These are phyloP conservation scores for Cornus kousa DNA, from an alignment of 148 eudicot genomes.

Conservation along the genomic window DNA sequence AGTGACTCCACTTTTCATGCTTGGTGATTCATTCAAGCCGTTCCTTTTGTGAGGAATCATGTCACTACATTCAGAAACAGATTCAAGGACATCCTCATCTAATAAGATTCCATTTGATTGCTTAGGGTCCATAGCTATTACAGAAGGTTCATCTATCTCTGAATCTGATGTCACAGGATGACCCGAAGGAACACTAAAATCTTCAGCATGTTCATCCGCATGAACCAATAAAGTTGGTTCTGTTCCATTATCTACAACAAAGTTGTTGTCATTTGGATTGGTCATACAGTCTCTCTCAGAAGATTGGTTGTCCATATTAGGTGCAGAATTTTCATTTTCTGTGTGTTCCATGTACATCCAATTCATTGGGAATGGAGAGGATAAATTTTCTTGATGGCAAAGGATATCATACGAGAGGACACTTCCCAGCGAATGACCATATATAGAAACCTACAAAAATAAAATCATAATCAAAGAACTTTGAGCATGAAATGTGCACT, in stretches of 20 bases:
- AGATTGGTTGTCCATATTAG: slow-evolving; percentile 21
- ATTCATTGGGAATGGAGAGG: slow-evolving; percentile 85
- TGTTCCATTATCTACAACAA: slow-evolving; percentile 25
- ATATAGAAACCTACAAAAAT: slow-evolving; percentile 69
- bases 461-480: background rate
- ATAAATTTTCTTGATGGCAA: slow-evolving; percentile 86
- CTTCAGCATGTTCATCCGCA: slow-evolving; percentile 30
- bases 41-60: slow-evolving; percentile 20
- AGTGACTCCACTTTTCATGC: slow-evolving; percentile 21
- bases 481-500: slow-evolving; percentile 6
- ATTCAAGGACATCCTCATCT: slow-evolving; percentile 28
- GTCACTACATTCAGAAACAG: slow-evolving; percentile 24
- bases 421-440: slow-evolving; percentile 97
- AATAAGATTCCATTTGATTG: slow-evolving; percentile 22
- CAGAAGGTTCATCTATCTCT: slow-evolving; percentile 27
- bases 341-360: slow-evolving; percentile 49
- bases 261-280: slow-evolving; percentile 12
- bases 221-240: slow-evolving; percentile 19
- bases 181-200: slow-evolving; percentile 21
- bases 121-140: slow-evolving; percentile 21
- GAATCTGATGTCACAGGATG: slow-evolving; percentile 30
- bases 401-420: slow-evolving; percentile 95
- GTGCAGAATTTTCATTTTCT: slow-evolving; percentile 26
- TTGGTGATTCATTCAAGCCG: slow-evolving; percentile 22
- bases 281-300: slow-evolving; percentile 16